Base-by-base conservation (phyloP, 306 rosid genomes). In the Lathyrus aphaca region DNA sequence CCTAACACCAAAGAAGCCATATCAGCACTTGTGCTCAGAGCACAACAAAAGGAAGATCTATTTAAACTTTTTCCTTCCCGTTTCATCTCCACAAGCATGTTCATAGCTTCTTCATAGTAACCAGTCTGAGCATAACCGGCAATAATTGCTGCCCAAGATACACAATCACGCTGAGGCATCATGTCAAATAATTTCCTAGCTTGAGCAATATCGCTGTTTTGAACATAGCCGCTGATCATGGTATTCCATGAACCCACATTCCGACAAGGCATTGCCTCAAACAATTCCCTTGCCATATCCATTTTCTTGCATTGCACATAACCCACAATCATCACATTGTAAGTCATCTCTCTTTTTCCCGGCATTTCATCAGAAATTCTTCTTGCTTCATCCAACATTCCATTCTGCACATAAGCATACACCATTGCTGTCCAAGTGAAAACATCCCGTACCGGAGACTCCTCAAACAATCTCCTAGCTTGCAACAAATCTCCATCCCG, bases 91-190 rank as follows among this genome's bases (percentile, higher is more conserved):
- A 88, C 76, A 83, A 88, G 83, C 77, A 85, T 86, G 73, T 81
- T 75, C 64, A 91, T 64, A 72, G 92, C 95, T 82, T 86, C 95
- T 77, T 88, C 95, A 76, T 81, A 77, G n/a, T 69, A 79, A 76
- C 89, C 86, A 6, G 68, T 86, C 78, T 91, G 97, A 65, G 97
- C 90, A 80, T 91, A 85, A 56, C 92, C 96, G 39, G 91, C 79
- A 13, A 91, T 83, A 40, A 88, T 91, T 30, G 95, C 95, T 0
- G 91, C 95, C 97, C 97, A 91, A 48, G 97, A 91, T 66, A 91
- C 87, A 77, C 80, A 85, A 74, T 91, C 95, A 38, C 79, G 90
- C 50, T 13, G 82, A 53, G 92, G 89, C 97, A 88, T 91, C 77
- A 75, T 63, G 43, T 91, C 84, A 80, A 91, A 91, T 66, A 88